Percentiles rank a stretch among this genome's conserved stretches.
Evolutionary conservation across 305 asterid genomes (phyloP).

Genomic region (Fraxinus nigra): DNA sequence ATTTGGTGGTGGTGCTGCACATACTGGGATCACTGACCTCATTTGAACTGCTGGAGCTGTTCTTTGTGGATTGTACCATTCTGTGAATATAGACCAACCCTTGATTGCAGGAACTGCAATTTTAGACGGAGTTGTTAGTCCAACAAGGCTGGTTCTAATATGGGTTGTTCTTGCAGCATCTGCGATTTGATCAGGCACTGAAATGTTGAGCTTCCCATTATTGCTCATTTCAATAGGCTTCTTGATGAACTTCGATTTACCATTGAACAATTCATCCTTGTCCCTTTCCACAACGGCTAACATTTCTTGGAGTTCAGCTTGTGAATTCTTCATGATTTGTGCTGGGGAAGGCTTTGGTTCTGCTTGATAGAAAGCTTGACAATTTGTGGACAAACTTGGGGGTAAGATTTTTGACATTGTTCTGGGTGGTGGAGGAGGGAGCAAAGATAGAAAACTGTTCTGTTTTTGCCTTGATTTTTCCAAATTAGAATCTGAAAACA

Average conservation of each 20-base stretch:
- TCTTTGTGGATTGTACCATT: constrained; percentile 21
- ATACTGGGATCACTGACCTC: constrained; percentile 57
- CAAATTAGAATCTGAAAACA: constrained; percentile 19
- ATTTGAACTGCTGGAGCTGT: constrained; percentile 63
- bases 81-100: constrained; percentile 10
- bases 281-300: neutral
- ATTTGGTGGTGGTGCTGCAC: constrained; percentile 44
- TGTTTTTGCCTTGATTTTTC: constrained; percentile 18
- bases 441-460: constrained; percentile 30
- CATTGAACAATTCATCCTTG: constrained; percentile 32
- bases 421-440: constrained; percentile 54
- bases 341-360: constrained; percentile 10
- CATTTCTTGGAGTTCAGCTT: constrained; percentile 6
- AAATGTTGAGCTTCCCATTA: constrained; percentile 1
- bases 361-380: constrained; percentile 13
- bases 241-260: constrained; percentile 29
- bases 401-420: constrained; percentile 41
- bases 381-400: constrained; percentile 15
- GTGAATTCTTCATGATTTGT: constrained; percentile 10
- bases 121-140: neutral
- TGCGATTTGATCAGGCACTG: neutral
- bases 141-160: neutral
- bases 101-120: neutral
- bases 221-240: constrained; percentile 8
- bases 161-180: neutral